These are phyloP conservation scores for Exophiala sp. DNA, from an alignment of 2,329 filamentous ascomycete genomes.

Conservation along the genomic window DNA sequence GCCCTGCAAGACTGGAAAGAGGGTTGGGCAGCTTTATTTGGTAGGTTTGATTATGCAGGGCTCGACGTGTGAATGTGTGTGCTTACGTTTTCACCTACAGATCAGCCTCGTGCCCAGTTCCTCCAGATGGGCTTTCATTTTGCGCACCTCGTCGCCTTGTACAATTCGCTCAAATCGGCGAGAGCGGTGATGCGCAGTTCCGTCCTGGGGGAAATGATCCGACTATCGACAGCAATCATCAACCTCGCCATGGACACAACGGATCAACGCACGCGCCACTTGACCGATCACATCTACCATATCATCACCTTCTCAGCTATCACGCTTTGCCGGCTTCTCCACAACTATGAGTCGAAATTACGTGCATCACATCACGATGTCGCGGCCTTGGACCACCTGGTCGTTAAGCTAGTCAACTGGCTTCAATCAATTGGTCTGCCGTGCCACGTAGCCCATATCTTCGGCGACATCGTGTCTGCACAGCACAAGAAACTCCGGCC, in stretches of 20 bases:
- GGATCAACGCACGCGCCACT: conserved; percentile 41
- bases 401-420: conserved; percentile 37
- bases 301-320: conserved; percentile 44
- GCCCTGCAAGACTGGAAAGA: conserved; percentile 37
- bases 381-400: conserved; percentile 33
- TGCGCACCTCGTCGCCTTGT: conserved; percentile 41
- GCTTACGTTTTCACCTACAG: conserved; percentile 23
- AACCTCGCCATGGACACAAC: conserved; percentile 41
- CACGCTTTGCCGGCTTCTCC: conserved; percentile 36
- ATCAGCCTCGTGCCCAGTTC: conserved; percentile 43
- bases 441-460: conserved; percentile 39
- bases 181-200: conserved; percentile 35
- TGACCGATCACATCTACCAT: conserved; percentile 46
- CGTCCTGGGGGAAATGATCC: conserved; percentile 40
- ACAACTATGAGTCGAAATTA: conserved; percentile 36
- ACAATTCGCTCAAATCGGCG: conserved; percentile 36
- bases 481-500: conserved; percentile 37
- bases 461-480: conserved; percentile 37
- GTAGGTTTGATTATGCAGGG: conserved; percentile 25
- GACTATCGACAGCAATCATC: conserved; percentile 38
- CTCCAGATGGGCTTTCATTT: conserved; percentile 45
- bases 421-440: conserved; percentile 39
- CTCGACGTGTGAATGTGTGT: background rate
- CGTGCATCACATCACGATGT: conserved; percentile 31
- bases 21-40: conserved; percentile 39